A percentile compares a stretch with the other conserved stretches of the same genome.
phyloP scores from a whole-genome alignment of 2,329 filamentous ascomycete genomes.

The Epichloe hybrida region DNA sequence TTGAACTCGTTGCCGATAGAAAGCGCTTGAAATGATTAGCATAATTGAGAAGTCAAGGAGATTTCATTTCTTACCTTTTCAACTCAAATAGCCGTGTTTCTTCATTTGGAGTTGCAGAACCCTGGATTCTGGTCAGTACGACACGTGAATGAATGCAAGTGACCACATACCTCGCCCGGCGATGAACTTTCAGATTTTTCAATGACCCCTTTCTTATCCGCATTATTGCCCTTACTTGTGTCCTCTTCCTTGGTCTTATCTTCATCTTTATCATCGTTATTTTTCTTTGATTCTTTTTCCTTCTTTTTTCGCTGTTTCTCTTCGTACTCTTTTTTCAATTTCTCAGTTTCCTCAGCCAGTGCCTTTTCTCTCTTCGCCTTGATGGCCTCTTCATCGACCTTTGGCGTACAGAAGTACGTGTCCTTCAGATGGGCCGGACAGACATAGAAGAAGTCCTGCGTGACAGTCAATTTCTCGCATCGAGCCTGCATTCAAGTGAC shows the following conservation, averaged over 20 bases:
- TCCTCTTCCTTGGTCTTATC: conserved; percentile 19
- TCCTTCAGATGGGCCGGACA: conserved; percentile 77
- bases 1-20: conserved; percentile 75
- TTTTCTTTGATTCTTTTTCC: conserved; percentile 50
- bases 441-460: conserved; percentile 76
- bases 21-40: conserved; percentile 39
- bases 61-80: conserved; percentile 46
- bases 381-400: conserved; percentile 53
- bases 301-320: conserved; percentile 56
- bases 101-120: conserved; percentile 33
- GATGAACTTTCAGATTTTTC: background rate
- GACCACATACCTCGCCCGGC: conserved; percentile 4
- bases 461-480: background rate
- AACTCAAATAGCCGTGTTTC: conserved; percentile 72
- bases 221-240: conserved; percentile 14
- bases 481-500: background rate
- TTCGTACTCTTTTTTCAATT: conserved; percentile 61
- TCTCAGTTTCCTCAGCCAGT: conserved; percentile 48
- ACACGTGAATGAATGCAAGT: background rate
- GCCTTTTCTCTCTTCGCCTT: conserved; percentile 49
- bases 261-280: conserved; percentile 25
- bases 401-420: conserved; percentile 62
- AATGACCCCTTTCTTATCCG: conserved; percentile 14
- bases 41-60: background rate
- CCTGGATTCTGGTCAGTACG: conserved; percentile 1